These are phyloP conservation scores for Saccharomycopsis capsularis DNA, from an alignment of 805 yeast species.

Conservation along the genomic window DNA sequence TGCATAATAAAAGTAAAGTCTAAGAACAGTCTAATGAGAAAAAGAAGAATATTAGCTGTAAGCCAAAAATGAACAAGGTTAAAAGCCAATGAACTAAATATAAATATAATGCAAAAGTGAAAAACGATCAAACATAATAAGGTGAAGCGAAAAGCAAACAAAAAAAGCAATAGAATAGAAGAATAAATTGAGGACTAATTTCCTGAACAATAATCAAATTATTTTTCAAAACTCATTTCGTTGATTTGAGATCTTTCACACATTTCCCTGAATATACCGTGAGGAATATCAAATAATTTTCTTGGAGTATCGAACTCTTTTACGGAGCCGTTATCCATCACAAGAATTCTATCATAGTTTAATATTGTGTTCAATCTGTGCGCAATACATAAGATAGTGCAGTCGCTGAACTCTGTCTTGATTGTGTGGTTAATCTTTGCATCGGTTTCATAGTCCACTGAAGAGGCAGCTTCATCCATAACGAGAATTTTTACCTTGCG, in stretches of 20 bases:
- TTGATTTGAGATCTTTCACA: constrained; percentile 42
- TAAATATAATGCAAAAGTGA: constrained; percentile 2
- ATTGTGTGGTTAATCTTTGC: constrained; percentile 72
- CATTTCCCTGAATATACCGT: constrained; percentile 44
- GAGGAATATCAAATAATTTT: constrained; percentile 37
- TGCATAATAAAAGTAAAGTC: too few species aligned
- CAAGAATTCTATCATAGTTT: constrained; percentile 63
- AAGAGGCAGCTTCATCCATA: constrained; percentile 76
- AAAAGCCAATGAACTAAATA: background rate
- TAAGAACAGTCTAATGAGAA: too few species aligned
- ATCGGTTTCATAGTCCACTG: constrained; percentile 84
- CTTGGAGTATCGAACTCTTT: constrained; percentile 60
- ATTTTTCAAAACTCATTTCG: constrained; percentile 14
- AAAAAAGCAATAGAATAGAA: too few species aligned
- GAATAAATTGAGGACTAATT: too few species aligned
- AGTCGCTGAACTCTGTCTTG: constrained; percentile 56
- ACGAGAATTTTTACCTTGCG: constrained; percentile 69
- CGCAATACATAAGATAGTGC: constrained; percentile 83
- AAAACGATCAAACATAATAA: too few species aligned
- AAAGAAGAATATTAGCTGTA: too few species aligned
- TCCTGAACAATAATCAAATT: too few species aligned
- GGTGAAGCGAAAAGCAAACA: background rate
- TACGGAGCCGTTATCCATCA: constrained; percentile 60
- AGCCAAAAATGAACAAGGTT: too few species aligned
- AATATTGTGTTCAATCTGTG: constrained; percentile 73